These are phyloP conservation scores for Coprinopsis sp. DNA, from an alignment of 768 basidiomycete species.

Conservation along the genomic window DNA sequence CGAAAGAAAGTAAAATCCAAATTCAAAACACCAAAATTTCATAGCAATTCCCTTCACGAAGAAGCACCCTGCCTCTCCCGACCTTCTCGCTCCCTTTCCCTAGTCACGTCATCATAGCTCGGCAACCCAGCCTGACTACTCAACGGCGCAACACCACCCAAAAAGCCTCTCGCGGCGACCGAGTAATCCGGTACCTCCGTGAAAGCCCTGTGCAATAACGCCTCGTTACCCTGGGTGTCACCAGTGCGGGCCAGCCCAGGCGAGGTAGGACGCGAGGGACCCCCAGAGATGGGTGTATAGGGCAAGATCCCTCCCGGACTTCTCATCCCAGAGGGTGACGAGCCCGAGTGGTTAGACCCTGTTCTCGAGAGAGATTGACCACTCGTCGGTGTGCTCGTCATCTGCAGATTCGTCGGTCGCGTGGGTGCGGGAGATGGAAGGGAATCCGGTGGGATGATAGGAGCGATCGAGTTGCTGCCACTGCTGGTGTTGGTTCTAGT, in stretches of 20 bases:
- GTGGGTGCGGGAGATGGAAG: too few relatives aligned
- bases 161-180: constrained; percentile 79
- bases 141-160: constrained; percentile 87
- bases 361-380: too few relatives aligned
- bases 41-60: too few relatives aligned
- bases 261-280: constrained; percentile 4
- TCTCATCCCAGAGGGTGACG: too few relatives aligned
- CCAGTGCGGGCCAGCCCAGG: too few relatives aligned
- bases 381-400: too few relatives aligned
- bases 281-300: neutral
- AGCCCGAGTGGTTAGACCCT: too few relatives aligned
- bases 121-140: constrained; percentile 74
- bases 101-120: constrained; percentile 72
- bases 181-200: constrained; percentile 84
- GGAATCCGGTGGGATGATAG: too few relatives aligned
- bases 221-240: constrained; percentile 14
- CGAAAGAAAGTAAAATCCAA: too few relatives aligned
- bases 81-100: constrained; percentile 4
- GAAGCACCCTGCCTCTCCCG: neutral
- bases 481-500: neutral
- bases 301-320: too few relatives aligned
- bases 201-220: constrained; percentile 55
- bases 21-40: too few relatives aligned
- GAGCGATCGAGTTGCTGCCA: neutral
- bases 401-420: too few relatives aligned